phyloP scores from a whole-genome alignment of 352 stramenopile genomes.

The Phytophthora pisi region DNA sequence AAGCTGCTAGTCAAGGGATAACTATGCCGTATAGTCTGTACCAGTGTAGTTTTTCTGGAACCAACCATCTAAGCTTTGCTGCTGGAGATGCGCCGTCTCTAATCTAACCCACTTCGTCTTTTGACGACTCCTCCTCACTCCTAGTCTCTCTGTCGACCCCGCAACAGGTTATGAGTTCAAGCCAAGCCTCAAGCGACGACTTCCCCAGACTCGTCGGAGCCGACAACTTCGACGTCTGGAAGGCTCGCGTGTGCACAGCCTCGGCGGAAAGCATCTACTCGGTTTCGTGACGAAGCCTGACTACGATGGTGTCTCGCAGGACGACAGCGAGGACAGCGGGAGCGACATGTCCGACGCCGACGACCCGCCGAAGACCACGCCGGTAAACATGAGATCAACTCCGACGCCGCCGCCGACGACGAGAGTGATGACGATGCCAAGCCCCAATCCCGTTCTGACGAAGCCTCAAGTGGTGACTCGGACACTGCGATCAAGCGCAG shows the following conservation, averaged over 20 bases:
- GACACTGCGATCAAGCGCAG: not conserved
- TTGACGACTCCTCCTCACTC: too few relatives aligned
- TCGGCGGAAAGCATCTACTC: slow-evolving; percentile 13
- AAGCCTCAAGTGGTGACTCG: not conserved
- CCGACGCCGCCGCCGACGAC: not conserved
- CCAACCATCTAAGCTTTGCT: too few relatives aligned
- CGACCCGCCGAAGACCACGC: not conserved
- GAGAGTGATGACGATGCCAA: not conserved
- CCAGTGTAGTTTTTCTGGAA: too few relatives aligned
- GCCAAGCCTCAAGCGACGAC: slow-evolving; percentile 12
- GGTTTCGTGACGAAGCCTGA: slow-evolving; percentile 1
- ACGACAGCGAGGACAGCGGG: not conserved
- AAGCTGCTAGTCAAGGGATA: too few relatives aligned
- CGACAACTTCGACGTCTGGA: slow-evolving; percentile 9
- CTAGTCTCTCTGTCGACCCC: too few relatives aligned
- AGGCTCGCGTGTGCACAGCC: slow-evolving; percentile 6
- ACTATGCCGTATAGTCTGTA: too few relatives aligned
- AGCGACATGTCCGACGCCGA: not conserved
- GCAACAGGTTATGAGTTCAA: slow-evolving; percentile 18
- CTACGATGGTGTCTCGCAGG: slow-evolving; percentile 1
- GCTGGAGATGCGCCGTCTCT: too few relatives aligned
- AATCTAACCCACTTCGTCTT: too few relatives aligned
- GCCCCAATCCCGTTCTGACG: not conserved
- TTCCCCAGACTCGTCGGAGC: slow-evolving; percentile 10
- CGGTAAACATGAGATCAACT: not conserved